phyloP scores from a whole-genome alignment of 371 early-diverging fungal genomes.

The Mortierella sp. region DNA sequence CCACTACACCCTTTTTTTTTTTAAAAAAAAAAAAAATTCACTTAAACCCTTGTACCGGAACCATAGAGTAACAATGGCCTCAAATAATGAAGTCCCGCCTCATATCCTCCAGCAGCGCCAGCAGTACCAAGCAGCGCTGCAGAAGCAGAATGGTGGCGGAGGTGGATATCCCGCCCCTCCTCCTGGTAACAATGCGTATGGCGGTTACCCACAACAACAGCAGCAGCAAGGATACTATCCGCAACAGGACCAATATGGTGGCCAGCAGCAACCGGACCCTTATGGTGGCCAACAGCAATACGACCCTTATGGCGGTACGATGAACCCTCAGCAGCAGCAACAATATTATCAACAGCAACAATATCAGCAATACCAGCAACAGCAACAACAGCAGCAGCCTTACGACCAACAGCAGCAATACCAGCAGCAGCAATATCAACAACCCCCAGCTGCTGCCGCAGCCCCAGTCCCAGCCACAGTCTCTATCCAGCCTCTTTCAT shows the following conservation, averaged over 20 bases:
- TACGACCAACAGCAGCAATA: conserved; percentile 21
- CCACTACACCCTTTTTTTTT: background rate
- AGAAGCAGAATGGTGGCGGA: conserved; percentile 45
- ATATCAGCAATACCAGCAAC: conserved; percentile 29
- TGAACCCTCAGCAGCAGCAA: conserved; percentile 24
- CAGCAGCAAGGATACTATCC: conserved; percentile 10
- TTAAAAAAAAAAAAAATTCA: too few species aligned
- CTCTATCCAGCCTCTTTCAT: conserved; percentile 50
- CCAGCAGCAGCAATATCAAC: conserved; percentile 36
- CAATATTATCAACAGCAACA: conserved; percentile 27
- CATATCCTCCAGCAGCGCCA: conserved; percentile 50
- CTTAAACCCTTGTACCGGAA: background rate
- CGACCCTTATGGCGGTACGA: conserved; percentile 5
- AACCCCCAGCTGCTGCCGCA: conserved; percentile 12
- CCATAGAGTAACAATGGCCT: conserved; percentile 24
- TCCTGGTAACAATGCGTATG: conserved; percentile 10
- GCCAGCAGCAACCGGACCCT: conserved; percentile 17
- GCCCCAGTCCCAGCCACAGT: conserved; percentile 27
- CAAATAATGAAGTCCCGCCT: conserved; percentile 31
- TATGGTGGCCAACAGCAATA: conserved; percentile 27
- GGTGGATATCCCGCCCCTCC: conserved; percentile 17
- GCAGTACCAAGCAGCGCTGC: conserved; percentile 41
- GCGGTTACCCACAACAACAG: conserved; percentile 25
- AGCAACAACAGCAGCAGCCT: conserved; percentile 22
- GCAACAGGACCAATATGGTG: conserved; percentile 15